phyloP scores from a whole-genome alignment of 805 yeast species.

The Sungouiella blattae region DNA sequence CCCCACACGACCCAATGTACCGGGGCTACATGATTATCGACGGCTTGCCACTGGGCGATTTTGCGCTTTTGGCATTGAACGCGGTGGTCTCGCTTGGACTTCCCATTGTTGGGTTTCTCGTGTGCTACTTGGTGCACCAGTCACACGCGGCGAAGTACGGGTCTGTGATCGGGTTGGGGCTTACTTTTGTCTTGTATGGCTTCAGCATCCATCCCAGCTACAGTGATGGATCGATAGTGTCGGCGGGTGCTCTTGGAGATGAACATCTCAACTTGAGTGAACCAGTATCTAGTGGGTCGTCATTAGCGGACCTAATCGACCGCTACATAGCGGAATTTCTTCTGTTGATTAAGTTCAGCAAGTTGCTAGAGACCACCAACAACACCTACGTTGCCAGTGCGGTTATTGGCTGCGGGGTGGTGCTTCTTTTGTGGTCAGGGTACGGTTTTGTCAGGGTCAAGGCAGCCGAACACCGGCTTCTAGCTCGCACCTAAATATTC shows the following conservation, averaged over 20 bases:
- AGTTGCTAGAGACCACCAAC: too few species aligned
- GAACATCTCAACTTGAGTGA: too few species aligned
- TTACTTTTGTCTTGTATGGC: constrained; percentile 72
- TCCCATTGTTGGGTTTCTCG: constrained; percentile 87
- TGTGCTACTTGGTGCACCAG: constrained; percentile 88
- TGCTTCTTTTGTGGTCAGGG: too few species aligned
- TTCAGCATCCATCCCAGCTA: constrained; percentile 30
- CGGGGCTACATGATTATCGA: constrained; percentile 90
- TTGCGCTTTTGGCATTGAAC: constrained; percentile 87
- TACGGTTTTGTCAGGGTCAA: too few species aligned
- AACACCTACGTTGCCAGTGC: not conserved
- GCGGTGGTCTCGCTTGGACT: constrained; percentile 80
- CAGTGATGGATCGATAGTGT: not conserved
- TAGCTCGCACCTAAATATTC: too few species aligned
- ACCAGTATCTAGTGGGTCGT: too few species aligned
- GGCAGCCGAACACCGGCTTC: too few species aligned
- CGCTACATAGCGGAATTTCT: too few species aligned
- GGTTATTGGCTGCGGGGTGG: too few species aligned
- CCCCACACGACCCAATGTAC: constrained; percentile 57
- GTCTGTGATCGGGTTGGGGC: constrained; percentile 85
- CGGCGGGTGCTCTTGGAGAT: too few species aligned
- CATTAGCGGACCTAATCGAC: too few species aligned
- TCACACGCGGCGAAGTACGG: constrained; percentile 98
- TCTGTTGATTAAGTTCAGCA: too few species aligned
- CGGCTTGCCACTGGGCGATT: constrained; percentile 91